Base-by-base conservation (phyloP, 768 basidiomycete genomes). In the Lentinus brumalis region DNA sequence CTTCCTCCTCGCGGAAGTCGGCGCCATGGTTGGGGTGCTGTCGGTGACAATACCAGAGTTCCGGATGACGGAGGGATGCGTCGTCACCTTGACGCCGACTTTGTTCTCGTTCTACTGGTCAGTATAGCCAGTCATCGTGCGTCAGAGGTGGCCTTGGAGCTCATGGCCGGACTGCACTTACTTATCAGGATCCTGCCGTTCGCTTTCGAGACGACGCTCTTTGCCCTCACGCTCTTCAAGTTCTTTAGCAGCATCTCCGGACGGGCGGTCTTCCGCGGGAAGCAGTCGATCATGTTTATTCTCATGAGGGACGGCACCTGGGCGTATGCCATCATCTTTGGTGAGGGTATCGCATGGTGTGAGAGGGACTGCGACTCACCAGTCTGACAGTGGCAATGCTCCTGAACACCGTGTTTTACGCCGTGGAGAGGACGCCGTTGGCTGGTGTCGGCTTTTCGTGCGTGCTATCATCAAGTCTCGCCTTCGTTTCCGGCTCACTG, bases 391-490 rank as follows among this genome's bases (percentile, higher is more conserved):
- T 45, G 6, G 47, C 61, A 15, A 54, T 69, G 61, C 59, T 69
- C 0, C 29, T 69, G 32, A 68, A 68, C 45, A 59, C 59, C 2
- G 32, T 68, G 26, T 59, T 68, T 57, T 65, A 63, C 35, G 52
- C 63, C 9, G 45, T 58, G 5, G 45, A 61, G 54, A 56, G 56
- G 10, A 63, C 53, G 14, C 42, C 67, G 6, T 35, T 60, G 5
- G 59, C 62, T 6, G 64, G 67, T 9, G 45, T 68, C 8, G 60
- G 59, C 41, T 68, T 63, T 50, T 56, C 51, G 67, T 65, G 41
- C 32, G 67, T n/a, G 2, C 6, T 18, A 8, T 21, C 5, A 18
- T 6, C 6, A 4, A 6, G 5, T 14, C 12, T 44, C 14, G 15
- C 5, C 4, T 44, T 44, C 12, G 6, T 14, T 4, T 4, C 6